A percentile compares a stretch with the other conserved stretches of the same genome.
Conservation (phyloP, 2,329 filamentous ascomycete genomes). For the Aspergillus clavatus region DNA sequence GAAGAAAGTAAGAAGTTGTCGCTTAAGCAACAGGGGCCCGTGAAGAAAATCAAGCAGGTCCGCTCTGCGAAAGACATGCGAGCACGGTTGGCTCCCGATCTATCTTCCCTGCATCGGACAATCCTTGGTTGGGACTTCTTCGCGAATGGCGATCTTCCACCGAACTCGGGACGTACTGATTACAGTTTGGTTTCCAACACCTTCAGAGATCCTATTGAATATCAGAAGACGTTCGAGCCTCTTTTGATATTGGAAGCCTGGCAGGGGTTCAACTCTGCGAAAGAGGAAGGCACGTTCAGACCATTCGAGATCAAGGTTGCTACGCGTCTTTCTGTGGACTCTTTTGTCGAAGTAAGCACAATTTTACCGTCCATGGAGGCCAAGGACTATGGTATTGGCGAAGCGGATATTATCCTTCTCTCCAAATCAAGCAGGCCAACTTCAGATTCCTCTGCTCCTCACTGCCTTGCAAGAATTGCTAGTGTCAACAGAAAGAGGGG, state of each 20-base stretch:
- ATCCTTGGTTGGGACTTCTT: slow-evolving; percentile 96
- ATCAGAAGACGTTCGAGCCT: slow-evolving; percentile 86
- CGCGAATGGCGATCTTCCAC: slow-evolving; percentile 79
- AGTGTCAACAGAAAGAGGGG: slow-evolving; percentile 76
- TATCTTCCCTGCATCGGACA: slow-evolving; percentile 76
- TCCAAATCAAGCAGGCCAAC: slow-evolving; percentile 70
- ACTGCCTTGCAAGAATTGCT: slow-evolving; percentile 82
- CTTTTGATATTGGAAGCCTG: slow-evolving; percentile 89
- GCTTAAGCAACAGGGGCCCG: slow-evolving; percentile 62
- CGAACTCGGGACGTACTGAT: slow-evolving; percentile 61
- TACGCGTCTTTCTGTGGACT: slow-evolving; percentile 84
- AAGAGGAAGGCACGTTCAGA: slow-evolving; percentile 76
- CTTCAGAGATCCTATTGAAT: slow-evolving; percentile 71
- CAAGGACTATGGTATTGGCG: slow-evolving; percentile 66
- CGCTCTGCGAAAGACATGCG: slow-evolving; percentile 90
- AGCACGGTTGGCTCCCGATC: slow-evolving; percentile 82
- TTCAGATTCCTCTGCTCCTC: slow-evolving; percentile 59
- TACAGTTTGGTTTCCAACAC: slow-evolving; percentile 73
- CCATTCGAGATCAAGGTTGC: slow-evolving; percentile 83
- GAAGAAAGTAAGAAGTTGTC: slow-evolving; percentile 45
- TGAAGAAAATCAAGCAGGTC: slow-evolving; percentile 76
- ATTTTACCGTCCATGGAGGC: slow-evolving; percentile 67
- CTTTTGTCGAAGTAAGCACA: slow-evolving; percentile 86
- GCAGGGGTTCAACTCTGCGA: slow-evolving; percentile 85
- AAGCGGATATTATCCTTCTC: slow-evolving; percentile 85